Conservation (phyloP, 176 grass and related monocot genomes). For the Oryza punctata region DNA sequence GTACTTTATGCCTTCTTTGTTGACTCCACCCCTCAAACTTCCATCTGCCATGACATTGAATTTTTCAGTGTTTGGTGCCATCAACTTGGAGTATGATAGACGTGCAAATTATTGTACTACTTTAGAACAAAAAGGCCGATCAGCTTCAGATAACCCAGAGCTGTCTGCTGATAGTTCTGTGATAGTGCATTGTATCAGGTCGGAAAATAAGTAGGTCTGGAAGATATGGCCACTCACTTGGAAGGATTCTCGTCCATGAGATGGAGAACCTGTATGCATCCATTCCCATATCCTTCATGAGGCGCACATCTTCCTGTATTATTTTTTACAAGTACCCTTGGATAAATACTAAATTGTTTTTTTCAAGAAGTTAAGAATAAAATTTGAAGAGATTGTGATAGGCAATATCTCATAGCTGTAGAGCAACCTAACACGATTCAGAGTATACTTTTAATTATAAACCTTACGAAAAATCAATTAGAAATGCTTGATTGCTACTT, state of each 20-base stretch:
- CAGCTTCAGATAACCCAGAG: neutral
- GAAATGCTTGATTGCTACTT: neutral
- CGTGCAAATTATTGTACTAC: neutral
- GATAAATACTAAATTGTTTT: too few species aligned
- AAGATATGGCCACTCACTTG: slow-evolving; percentile 38
- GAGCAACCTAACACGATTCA: too few species aligned
- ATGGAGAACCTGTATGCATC: slow-evolving; percentile 73
- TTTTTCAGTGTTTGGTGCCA: neutral
- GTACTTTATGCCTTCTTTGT: slow-evolving; percentile 50
- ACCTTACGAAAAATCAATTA: too few species aligned
- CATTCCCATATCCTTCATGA: slow-evolving; percentile 74
- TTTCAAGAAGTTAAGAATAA: too few species aligned
- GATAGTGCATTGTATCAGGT: neutral
- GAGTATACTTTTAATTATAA: too few species aligned
- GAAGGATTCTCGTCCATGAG: slow-evolving; percentile 68
- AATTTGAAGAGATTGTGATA: too few species aligned
- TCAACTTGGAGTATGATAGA: neutral
- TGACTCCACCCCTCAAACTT: slow-evolving; percentile 55
- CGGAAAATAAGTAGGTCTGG: neutral
- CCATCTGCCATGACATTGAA: slow-evolving; percentile 50
- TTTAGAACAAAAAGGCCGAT: neutral
- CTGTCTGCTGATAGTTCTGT: neutral
- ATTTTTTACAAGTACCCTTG: neutral
- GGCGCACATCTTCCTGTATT: slow-evolving; percentile 59
- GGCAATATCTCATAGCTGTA: too few species aligned